Conservation (phyloP, 768 basidiomycete genomes). For the Termitomyces titanicus region DNA sequence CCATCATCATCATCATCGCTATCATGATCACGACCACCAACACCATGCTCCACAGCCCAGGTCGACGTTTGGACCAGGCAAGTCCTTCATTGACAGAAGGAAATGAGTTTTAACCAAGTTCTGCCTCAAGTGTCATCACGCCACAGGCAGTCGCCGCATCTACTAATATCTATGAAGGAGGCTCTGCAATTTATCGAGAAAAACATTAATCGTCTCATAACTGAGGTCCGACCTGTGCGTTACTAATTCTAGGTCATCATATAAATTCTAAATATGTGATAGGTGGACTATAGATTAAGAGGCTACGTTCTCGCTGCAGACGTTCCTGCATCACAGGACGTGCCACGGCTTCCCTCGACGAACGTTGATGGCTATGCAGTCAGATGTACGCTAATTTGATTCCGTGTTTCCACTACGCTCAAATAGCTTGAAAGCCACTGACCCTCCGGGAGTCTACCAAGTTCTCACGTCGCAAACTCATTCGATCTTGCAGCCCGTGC, state of each 20-base stretch:
- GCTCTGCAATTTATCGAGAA: constrained; percentile 57
- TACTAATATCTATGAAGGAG: constrained; percentile 60
- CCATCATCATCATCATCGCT: constrained; percentile 23
- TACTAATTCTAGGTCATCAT: background rate
- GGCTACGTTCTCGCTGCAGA: constrained; percentile 77
- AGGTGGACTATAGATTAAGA: constrained; percentile 60
- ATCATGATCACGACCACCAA: constrained; percentile 29
- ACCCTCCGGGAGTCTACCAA: constrained; percentile 60
- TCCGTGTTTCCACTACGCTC: background rate
- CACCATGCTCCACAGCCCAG: constrained; percentile 50
- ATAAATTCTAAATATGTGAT: background rate
- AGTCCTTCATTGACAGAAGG: constrained; percentile 15
- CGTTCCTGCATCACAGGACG: constrained; percentile 58
- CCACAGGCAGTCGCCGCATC: constrained; percentile 75
- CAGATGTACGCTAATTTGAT: constrained; percentile 42
- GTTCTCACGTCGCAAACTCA: constrained; percentile 62
- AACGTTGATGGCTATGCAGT: constrained; percentile 91
- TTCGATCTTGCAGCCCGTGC: constrained; percentile 41
- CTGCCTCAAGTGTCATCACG: constrained; percentile 56
- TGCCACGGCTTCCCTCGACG: constrained; percentile 66
- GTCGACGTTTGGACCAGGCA: constrained; percentile 56
- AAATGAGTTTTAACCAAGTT: background rate
- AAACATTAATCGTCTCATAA: constrained; percentile 40
- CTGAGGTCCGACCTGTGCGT: constrained; percentile 40
- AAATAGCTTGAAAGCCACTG: constrained; percentile 43